Percentiles rank a stretch among this genome's conserved stretches.
phyloP scores from a whole-genome alignment of 495 filamentous ascomycete genomes.

The Rhizodiscina lignyota region DNA sequence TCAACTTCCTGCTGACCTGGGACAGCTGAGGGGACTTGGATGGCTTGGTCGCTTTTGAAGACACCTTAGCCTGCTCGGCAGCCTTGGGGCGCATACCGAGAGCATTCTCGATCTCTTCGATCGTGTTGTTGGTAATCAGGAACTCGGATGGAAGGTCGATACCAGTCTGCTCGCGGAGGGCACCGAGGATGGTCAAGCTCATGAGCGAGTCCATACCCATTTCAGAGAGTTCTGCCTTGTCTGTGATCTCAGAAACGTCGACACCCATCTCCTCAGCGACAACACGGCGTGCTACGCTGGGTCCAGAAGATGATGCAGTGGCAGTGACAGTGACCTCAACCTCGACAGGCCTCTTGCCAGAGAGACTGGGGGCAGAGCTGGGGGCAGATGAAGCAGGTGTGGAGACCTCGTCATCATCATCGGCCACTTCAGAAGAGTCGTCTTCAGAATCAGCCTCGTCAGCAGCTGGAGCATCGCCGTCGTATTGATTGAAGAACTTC shows the following conservation, averaged over 20 bases:
- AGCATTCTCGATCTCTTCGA: constrained; percentile 28
- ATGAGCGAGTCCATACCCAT: constrained; percentile 30
- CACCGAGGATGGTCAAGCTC: constrained; percentile 27
- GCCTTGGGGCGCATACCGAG: constrained; percentile 25
- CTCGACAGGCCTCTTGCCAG: constrained; percentile 15
- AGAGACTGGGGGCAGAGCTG: constrained; percentile 17
- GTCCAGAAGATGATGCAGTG: constrained; percentile 11
- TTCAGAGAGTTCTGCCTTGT: constrained; percentile 23
- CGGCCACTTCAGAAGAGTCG: constrained; percentile 18
- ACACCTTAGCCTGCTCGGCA: constrained; percentile 7
- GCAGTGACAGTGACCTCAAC: constrained; percentile 6
- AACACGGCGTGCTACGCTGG: constrained; percentile 23
- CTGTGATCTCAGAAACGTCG: constrained; percentile 24
- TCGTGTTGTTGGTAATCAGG: constrained; percentile 23
- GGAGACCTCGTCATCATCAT: constrained; percentile 14
- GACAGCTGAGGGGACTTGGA: constrained; percentile 19
- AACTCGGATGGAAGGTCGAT: constrained; percentile 26
- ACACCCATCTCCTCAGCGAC: constrained; percentile 29
- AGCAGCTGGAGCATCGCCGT: constrained; percentile 17
- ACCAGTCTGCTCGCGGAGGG: constrained; percentile 26
- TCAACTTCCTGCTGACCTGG: constrained; percentile 20
- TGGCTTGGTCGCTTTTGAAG: constrained; percentile 4
- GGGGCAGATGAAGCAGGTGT: constrained; percentile 24
- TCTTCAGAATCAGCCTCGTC: constrained; percentile 16
- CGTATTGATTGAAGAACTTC: constrained; percentile 26